A percentile compares a stretch with the other conserved stretches of the same genome.
phyloP scores from a whole-genome alignment of 768 basidiomycete species.

The Mycena venus region DNA sequence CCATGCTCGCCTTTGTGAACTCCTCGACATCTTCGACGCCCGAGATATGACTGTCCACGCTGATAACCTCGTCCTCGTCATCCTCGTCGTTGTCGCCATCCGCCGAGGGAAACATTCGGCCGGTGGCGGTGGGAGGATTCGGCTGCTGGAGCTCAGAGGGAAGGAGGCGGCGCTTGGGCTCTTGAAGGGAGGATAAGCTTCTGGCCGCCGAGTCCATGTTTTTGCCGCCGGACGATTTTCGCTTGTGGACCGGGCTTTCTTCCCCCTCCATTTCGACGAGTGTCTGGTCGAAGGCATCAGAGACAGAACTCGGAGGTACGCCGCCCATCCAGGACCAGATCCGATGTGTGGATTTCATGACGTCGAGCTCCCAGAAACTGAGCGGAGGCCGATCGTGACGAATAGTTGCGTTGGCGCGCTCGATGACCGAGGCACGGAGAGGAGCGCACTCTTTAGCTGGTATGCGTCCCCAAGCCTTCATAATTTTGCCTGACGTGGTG shows the following conservation, averaged over 20 bases:
- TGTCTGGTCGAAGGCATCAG: neutral
- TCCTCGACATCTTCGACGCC: constrained; percentile 8
- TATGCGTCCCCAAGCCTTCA: neutral
- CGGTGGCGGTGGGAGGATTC: neutral
- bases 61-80: constrained; percentile 4
- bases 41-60: constrained; percentile 6
- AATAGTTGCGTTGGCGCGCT: neutral
- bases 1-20: neutral
- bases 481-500: neutral
- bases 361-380: neutral
- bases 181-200: neutral
- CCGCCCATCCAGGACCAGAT: neutral
- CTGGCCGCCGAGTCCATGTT: neutral
- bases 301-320: neutral
- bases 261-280: neutral
- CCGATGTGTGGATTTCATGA: neutral
- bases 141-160: constrained; percentile 4
- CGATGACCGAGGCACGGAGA: neutral
- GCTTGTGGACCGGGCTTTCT: neutral
- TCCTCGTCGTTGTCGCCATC: neutral
- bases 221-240: no score
- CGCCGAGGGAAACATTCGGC: neutral
- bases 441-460: neutral
- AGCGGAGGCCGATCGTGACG: neutral
- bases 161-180: constrained; percentile 18